phyloP scores from a whole-genome alignment of 2,329 filamentous ascomycete species.

The Colletotrichum caudatum region DNA sequence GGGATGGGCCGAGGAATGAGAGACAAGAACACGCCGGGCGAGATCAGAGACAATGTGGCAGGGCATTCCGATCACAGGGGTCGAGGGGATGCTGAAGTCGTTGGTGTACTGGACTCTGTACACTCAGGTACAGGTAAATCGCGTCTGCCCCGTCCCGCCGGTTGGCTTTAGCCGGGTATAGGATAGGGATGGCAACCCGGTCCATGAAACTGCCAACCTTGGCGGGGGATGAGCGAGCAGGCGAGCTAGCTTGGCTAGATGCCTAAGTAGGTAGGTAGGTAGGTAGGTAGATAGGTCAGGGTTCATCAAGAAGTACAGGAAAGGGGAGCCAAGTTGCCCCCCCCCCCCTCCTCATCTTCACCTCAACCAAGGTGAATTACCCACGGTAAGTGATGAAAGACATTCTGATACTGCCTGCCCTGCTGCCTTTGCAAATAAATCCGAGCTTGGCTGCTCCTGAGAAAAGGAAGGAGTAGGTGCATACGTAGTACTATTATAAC shows the following conservation, averaged over 20 bases:
- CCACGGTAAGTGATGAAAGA: neutral
- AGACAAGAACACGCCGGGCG: conserved; percentile 23
- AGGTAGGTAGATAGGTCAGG: neutral
- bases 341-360: neutral
- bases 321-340: neutral
- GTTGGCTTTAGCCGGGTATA: neutral
- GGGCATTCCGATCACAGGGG: conserved; percentile 34
- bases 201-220: neutral
- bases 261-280: too few species aligned
- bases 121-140: too few species aligned
- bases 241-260: too few species aligned
- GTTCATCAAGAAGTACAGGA: neutral
- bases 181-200: neutral
- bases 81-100: neutral
- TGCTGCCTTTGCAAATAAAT: conserved; percentile 1
- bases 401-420: neutral
- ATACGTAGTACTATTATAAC: too few species aligned
- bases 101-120: too few species aligned
- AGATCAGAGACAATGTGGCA: conserved; percentile 36
- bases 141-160: too few species aligned
- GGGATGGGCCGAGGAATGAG: conserved; percentile 24
- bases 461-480: neutral
- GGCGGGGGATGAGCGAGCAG: too few species aligned
- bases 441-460: neutral
- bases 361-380: neutral